Conservation (phyloP, 768 basidiomycete genomes). For the Stropharia rugosoannulata region DNA sequence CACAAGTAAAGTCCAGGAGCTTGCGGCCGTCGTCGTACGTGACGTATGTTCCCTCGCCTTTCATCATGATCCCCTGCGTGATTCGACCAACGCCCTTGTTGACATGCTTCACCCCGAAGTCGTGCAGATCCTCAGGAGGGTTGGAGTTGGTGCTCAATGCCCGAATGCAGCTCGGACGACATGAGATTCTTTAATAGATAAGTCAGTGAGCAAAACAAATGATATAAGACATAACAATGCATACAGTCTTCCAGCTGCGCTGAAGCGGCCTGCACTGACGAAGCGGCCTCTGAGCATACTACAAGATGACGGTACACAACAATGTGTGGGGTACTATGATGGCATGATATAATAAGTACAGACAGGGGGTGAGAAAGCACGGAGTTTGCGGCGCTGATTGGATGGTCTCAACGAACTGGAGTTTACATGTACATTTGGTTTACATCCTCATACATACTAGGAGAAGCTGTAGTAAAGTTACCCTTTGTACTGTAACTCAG, state of each 20-base stretch:
- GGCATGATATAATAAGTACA: not conserved
- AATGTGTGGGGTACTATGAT: not conserved
- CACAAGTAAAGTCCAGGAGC: constrained; percentile 83
- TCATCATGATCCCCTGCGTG: constrained; percentile 57
- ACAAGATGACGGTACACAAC: not conserved
- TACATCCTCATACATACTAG: too few species aligned
- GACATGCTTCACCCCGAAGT: constrained; percentile 44
- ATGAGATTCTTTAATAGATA: too few species aligned
- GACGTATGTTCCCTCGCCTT: constrained; percentile 74
- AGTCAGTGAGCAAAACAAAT: too few species aligned
- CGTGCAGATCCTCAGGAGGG: constrained; percentile 27
- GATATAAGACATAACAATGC: not conserved
- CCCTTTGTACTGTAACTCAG: too few species aligned
- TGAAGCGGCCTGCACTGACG: constrained; percentile 1
- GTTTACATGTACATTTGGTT: too few species aligned
- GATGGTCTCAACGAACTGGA: too few species aligned
- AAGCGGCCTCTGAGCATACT: constrained; percentile 12
- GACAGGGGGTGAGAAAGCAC: too few species aligned
- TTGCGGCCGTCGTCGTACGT: constrained; percentile 68
- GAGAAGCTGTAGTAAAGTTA: too few species aligned
- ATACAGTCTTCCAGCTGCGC: not conserved
- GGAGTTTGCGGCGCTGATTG: too few species aligned
- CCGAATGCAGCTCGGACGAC: not conserved
- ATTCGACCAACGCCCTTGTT: constrained; percentile 46
- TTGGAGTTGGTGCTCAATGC: constrained; percentile 14